Conservation (phyloP, 768 basidiomycete species). For the Mycena galericulata region DNA sequence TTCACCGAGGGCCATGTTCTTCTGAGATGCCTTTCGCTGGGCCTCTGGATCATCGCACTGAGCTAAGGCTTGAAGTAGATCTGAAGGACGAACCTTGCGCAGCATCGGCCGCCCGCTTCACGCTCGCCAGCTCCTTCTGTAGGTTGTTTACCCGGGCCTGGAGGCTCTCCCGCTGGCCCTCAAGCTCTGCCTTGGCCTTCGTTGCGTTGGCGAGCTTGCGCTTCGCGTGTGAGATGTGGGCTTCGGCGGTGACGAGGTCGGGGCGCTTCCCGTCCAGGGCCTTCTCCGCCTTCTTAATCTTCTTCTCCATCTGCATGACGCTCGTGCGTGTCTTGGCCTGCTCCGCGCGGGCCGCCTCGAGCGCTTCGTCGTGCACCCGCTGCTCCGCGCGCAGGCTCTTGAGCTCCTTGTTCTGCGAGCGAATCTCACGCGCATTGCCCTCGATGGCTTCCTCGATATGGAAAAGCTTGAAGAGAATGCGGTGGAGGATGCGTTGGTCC, state of each 20-base stretch:
- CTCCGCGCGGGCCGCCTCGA: constrained; percentile 80
- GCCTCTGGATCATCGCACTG: constrained; percentile 62
- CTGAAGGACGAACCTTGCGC: constrained; percentile 75
- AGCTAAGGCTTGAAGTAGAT: neutral
- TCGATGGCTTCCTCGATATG: constrained; percentile 91
- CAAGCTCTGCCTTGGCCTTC: constrained; percentile 71
- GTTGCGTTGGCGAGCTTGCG: constrained; percentile 82
- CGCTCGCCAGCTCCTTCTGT: constrained; percentile 73
- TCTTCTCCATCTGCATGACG: constrained; percentile 88
- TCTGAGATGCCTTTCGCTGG: constrained; percentile 76
- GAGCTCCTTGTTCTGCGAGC: constrained; percentile 79
- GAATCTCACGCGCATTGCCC: constrained; percentile 75
- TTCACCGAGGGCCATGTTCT: constrained; percentile 83
- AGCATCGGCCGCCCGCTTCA: constrained; percentile 76
- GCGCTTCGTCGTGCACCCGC: constrained; percentile 72
- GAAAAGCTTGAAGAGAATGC: constrained; percentile 88
- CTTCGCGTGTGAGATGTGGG: constrained; percentile 87
- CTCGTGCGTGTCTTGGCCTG: constrained; percentile 82
- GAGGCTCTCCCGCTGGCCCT: constrained; percentile 61
- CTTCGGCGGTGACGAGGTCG: constrained; percentile 84
- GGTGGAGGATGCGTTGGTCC: constrained; percentile 86
- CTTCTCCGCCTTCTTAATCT: constrained; percentile 92
- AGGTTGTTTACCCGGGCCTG: constrained; percentile 65
- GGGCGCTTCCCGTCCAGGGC: constrained; percentile 90
- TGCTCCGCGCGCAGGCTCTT: constrained; percentile 77